Evolutionary conservation across 371 early-diverging fungal species (phyloP).

Genomic region (Gilbertella persicaria): DNA sequence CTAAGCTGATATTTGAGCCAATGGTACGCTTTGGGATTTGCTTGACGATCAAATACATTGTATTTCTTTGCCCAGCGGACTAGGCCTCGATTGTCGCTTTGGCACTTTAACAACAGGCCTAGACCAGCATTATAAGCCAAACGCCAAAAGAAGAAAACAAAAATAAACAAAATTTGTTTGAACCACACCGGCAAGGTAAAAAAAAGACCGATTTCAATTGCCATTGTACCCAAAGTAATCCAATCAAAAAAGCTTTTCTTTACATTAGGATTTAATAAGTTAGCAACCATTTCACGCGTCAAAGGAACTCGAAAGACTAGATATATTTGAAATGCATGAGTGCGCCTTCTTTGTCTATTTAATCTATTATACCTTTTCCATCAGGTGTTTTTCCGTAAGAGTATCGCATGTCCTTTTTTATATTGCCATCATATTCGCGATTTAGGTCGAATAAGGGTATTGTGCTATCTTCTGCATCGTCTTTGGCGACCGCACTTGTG

Average conservation of each 20-base stretch:
- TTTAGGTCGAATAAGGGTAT: slow-evolving; percentile 13
- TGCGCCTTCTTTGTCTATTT: too few relatives aligned
- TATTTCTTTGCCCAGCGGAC: slow-evolving; percentile 65
- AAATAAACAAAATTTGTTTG: slow-evolving; percentile 61
- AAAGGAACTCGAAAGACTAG: slow-evolving; percentile 72
- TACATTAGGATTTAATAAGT: slow-evolving; percentile 65
- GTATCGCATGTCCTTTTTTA: slow-evolving; percentile 34
- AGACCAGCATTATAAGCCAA: slow-evolving; percentile 85
- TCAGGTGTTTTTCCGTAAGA: slow-evolving; percentile 64
- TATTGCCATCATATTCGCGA: slow-evolving; percentile 25
- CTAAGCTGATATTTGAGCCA: slow-evolving; percentile 75
- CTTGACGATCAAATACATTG: slow-evolving; percentile 63
- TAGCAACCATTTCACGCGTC: slow-evolving; percentile 75
- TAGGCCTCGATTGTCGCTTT: slow-evolving; percentile 75
- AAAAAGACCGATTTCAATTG: slow-evolving; percentile 64
- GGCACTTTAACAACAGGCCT: slow-evolving; percentile 79
- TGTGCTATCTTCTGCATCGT: slow-evolving; percentile 15
- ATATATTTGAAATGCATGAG: neutral
- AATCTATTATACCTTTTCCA: slow-evolving; percentile 61
- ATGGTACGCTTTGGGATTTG: slow-evolving; percentile 51
- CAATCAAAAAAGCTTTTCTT: slow-evolving; percentile 78
- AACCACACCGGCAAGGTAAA: slow-evolving; percentile 55
- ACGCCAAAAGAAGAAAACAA: slow-evolving; percentile 85
- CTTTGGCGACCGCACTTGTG: slow-evolving; percentile 6
- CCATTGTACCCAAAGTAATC: slow-evolving; percentile 70